These are phyloP conservation scores for Thinopyrum elongatum DNA, from an alignment of 176 grass and related monocot species.

Conservation along the genomic window DNA sequence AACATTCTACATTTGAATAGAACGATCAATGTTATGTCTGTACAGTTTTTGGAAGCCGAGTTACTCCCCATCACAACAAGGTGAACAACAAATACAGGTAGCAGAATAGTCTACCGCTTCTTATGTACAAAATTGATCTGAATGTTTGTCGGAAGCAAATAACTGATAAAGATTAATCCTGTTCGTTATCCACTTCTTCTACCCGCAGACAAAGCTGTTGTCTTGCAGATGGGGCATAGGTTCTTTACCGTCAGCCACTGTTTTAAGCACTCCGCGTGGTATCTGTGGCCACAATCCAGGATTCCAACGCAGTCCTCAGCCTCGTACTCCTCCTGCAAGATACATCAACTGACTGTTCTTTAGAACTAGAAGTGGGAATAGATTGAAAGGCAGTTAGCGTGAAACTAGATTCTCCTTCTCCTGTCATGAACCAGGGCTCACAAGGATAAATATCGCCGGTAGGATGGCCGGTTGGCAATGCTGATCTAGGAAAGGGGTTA, in stretches of 20 bases:
- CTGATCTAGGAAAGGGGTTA: no score
- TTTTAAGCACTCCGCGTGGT: slow-evolving; percentile 55
- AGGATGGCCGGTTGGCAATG: no score
- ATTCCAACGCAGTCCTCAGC: slow-evolving; percentile 46
- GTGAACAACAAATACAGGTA: slow-evolving; percentile 51
- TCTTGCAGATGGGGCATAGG: slow-evolving; percentile 74
- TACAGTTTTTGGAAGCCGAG: slow-evolving; percentile 67
- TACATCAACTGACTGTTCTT: background rate
- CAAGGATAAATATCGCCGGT: no score
- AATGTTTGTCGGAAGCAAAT: slow-evolving; percentile 50
- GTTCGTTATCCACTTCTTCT: slow-evolving; percentile 39
- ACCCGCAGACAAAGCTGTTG: slow-evolving; percentile 48
- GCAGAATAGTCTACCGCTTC: slow-evolving; percentile 50
- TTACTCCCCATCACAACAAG: slow-evolving; percentile 46
- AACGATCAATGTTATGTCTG: slow-evolving; percentile 55
- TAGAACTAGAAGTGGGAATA: slow-evolving; percentile 1
- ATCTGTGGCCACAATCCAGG: slow-evolving; percentile 68
- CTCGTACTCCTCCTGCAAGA: slow-evolving; percentile 54
- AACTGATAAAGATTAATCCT: slow-evolving; percentile 29
- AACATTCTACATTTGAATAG: slow-evolving; percentile 63
- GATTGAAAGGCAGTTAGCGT: background rate
- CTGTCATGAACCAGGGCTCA: background rate
- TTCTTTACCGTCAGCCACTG: slow-evolving; percentile 73
- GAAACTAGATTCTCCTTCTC: background rate
- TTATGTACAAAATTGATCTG: slow-evolving; percentile 63